Evolutionary conservation across 495 filamentous ascomycete genomes (phyloP), one percentile per base, ranked within the genome.

Genomic region (Ascodesmis nigricans): DNA sequence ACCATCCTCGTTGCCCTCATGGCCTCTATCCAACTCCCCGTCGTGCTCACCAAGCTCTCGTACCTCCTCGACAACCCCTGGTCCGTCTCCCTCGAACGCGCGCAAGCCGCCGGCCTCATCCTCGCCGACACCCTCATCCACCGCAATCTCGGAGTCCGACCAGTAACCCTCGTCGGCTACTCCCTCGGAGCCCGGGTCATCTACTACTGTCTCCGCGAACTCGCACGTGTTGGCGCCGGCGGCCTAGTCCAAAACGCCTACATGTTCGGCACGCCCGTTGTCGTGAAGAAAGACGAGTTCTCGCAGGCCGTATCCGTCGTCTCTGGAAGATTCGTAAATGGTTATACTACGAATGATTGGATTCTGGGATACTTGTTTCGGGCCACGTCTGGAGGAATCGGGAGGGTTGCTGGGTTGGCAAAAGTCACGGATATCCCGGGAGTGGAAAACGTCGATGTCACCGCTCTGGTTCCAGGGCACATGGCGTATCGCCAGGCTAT

Each of bases 41-140:
- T 99, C 20, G 73, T 93, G 2, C 62, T 99, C 15, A 81, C 83
- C 2, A 99, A 99, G 49, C 71, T 99, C 5, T 67, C 87, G 3
- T 99, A 99, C 48, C 62, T 99, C 5, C 92, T 99, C 46, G 87
- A 99, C 54, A 99, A 99, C 43, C 87, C 87, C 0, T 99, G 87
- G 87, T 79, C 71, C 10, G 83, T 92, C 11, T 95, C 90, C 2
- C 65, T 92, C 16, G 79, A 80, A 40, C 74, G 87, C 37, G 90
- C 87, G 23, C 77, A 74, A 41, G 62, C 73, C 32, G 79, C 84
- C 17, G 87, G 87, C 3, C 61, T 91, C n/a, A 87, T 99, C 45
- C 66, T 99, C 16, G 87, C 87, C 1, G 87, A 99, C 55, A 92
- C 83, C 1, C 56, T 99, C 25, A 80, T 87, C 43, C 78, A 91